These are phyloP conservation scores for Debaryomyces prosopidis DNA, from an alignment of 805 yeast genomes.

Conservation along the genomic window DNA sequence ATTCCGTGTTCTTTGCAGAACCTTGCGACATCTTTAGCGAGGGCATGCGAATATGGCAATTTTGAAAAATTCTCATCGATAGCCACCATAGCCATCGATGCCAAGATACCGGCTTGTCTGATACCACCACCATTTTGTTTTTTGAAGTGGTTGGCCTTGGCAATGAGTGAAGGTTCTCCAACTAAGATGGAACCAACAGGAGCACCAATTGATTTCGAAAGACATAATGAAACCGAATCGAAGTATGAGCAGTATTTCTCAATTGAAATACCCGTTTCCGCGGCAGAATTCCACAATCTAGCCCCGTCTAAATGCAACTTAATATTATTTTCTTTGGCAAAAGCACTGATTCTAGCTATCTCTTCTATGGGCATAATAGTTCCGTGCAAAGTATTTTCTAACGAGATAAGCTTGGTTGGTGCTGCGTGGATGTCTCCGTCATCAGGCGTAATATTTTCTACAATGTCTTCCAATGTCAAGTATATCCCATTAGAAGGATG, in stretches of 20 bases:
- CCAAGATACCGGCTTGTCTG: slow-evolving; percentile 81
- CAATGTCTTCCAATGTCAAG: slow-evolving; percentile 78
- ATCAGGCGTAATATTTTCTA: slow-evolving; percentile 59
- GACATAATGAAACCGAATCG: slow-evolving; percentile 87
- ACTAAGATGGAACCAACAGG: slow-evolving; percentile 90
- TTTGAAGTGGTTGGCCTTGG: slow-evolving; percentile 78
- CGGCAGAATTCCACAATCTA: slow-evolving; percentile 89
- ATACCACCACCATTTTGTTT: slow-evolving; percentile 95
- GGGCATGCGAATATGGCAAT: slow-evolving; percentile 49
- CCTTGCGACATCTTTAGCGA: slow-evolving; percentile 52
- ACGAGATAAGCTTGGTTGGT: slow-evolving; percentile 79
- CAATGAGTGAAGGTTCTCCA: slow-evolving; percentile 58
- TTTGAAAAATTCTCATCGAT: slow-evolving; percentile 70
- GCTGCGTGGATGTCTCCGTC: slow-evolving; percentile 87
- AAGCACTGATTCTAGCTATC: slow-evolving; percentile 64
- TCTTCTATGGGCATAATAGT: slow-evolving; percentile 79
- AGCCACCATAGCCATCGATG: slow-evolving; percentile 80
- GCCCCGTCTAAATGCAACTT: slow-evolving; percentile 91
- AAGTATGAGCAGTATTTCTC: slow-evolving; percentile 71
- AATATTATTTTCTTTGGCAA: slow-evolving; percentile 61
- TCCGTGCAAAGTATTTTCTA: slow-evolving; percentile 91
- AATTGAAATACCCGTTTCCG: slow-evolving; percentile 67
- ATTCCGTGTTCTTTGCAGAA: slow-evolving; percentile 57
- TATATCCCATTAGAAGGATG: slow-evolving; percentile 73
- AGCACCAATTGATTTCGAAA: slow-evolving; percentile 89